These are phyloP conservation scores for Elongisporangium anandrum DNA, from an alignment of 352 stramenopile genomes.

Conservation along the genomic window DNA sequence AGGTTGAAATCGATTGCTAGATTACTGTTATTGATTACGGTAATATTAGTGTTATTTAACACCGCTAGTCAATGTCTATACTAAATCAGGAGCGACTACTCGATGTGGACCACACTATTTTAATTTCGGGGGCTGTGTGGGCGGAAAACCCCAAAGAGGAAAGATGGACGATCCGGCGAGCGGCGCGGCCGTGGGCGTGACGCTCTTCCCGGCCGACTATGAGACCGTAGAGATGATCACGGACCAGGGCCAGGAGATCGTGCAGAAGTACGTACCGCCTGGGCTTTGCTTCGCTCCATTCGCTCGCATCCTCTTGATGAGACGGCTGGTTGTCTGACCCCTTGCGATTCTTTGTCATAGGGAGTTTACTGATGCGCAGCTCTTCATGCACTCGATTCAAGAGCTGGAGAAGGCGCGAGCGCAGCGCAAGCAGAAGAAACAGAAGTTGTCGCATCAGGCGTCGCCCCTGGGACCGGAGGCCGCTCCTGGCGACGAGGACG, in stretches of 20 bases:
- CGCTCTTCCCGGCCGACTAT: slow-evolving; percentile 78
- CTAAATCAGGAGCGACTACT: background rate
- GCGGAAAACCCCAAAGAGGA: background rate
- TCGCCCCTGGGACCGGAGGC: slow-evolving; percentile 5
- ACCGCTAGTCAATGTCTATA: background rate
- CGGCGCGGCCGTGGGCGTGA: slow-evolving; percentile 50
- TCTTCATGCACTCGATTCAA: slow-evolving; percentile 82
- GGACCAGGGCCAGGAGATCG: slow-evolving; percentile 73
- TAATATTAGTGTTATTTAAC: background rate
- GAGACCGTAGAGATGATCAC: slow-evolving; percentile 76
- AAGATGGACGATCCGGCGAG: slow-evolving; percentile 1
- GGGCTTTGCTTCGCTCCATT: background rate
- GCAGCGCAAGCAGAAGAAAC: slow-evolving; percentile 66
- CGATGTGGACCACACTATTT: background rate
- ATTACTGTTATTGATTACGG: background rate
- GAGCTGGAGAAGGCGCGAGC: slow-evolving; percentile 61
- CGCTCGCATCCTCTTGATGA: background rate
- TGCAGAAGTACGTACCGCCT: slow-evolving; percentile 43
- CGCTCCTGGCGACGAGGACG: background rate
- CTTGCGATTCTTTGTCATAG: slow-evolving; percentile 19
- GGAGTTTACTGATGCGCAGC: slow-evolving; percentile 78
- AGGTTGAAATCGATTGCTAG: background rate
- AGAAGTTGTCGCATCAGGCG: slow-evolving; percentile 20
- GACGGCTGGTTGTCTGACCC: background rate
- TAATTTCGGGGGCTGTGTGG: background rate